phyloP scores from a whole-genome alignment of 1,284 basidiomycete species.

The Papiliotrema flavescens region DNA sequence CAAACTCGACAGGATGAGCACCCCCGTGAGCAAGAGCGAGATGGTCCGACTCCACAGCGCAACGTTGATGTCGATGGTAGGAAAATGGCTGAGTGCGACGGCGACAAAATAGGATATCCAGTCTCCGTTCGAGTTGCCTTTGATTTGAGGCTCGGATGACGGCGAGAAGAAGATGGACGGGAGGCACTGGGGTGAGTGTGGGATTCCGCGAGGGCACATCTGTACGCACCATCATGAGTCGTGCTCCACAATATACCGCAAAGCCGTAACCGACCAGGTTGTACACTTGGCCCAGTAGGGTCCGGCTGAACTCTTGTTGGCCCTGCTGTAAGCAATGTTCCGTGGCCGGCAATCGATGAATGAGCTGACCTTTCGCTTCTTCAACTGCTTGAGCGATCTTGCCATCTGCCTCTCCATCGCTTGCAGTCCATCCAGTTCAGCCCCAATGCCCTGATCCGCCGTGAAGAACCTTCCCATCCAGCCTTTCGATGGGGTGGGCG shows the following conservation, averaged over 20 bases:
- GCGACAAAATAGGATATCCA: conserved; percentile 50
- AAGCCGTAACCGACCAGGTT: conserved; percentile 43
- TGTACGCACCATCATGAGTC: conserved; percentile 40
- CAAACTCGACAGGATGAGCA: conserved; percentile 43
- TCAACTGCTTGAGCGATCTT: conserved; percentile 38
- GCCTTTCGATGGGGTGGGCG: conserved; percentile 6
- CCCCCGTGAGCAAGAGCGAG: conserved; percentile 45
- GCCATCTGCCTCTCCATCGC: conserved; percentile 43
- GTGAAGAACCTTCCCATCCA: conserved; percentile 43
- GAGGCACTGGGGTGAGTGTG: conserved; percentile 29
- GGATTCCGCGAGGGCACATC: neutral
- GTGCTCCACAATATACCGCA: conserved; percentile 45
- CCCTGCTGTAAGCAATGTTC: conserved; percentile 13
- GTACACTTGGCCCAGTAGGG: conserved; percentile 38
- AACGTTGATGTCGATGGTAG: conserved; percentile 43
- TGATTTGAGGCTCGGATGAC: conserved; percentile 16
- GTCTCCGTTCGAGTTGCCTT: conserved; percentile 47
- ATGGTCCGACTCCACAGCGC: conserved; percentile 42
- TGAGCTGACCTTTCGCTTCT: conserved; percentile 28
- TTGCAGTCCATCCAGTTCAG: conserved; percentile 42
- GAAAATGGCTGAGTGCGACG: conserved; percentile 39
- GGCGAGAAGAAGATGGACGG: conserved; percentile 39
- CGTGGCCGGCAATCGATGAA: neutral
- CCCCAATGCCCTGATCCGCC: neutral
- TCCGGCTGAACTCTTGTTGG: conserved; percentile 43